phyloP scores from a whole-genome alignment of 805 yeast genomes.

The Lachancea fermentati region DNA sequence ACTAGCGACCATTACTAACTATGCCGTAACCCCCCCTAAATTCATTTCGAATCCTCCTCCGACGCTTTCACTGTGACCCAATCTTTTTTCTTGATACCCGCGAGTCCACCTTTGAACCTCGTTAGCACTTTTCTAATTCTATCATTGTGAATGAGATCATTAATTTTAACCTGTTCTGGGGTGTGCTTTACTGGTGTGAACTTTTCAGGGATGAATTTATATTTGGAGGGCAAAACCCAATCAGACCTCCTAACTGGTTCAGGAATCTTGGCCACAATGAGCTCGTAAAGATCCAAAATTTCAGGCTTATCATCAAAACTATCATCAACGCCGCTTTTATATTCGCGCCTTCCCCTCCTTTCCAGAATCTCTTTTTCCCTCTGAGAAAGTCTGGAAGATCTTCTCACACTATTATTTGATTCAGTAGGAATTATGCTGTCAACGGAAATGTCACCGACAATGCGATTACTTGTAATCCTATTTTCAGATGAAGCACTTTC shows the following conservation, averaged over 20 bases:
- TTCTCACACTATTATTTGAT: constrained; percentile 15
- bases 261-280: constrained; percentile 25
- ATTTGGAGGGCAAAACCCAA: constrained; percentile 29
- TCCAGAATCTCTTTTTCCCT: constrained; percentile 11
- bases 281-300: constrained; percentile 28
- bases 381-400: constrained; percentile 24
- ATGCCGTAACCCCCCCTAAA: too few relatives aligned
- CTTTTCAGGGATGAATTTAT: constrained; percentile 30
- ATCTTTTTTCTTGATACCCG: constrained; percentile 27
- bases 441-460: constrained; percentile 13
- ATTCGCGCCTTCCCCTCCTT: constrained; percentile 5
- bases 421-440: constrained; percentile 11
- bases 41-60: too few relatives aligned
- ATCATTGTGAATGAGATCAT: constrained; percentile 23
- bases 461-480: background rate
- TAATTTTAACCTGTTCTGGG: constrained; percentile 27
- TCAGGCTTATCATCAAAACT: constrained; percentile 6
- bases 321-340: constrained; percentile 3
- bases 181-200: constrained; percentile 29
- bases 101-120: constrained; percentile 31
- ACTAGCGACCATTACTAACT: too few relatives aligned
- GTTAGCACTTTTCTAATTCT: constrained; percentile 26
- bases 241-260: constrained; percentile 34
- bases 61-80: constrained; percentile 7
- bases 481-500: constrained; percentile 2